Evolutionary conservation across 2,329 filamentous ascomycete species (phyloP), one percentile per base, ranked within the genome.

Genomic region (Ophiostoma piceae): DNA sequence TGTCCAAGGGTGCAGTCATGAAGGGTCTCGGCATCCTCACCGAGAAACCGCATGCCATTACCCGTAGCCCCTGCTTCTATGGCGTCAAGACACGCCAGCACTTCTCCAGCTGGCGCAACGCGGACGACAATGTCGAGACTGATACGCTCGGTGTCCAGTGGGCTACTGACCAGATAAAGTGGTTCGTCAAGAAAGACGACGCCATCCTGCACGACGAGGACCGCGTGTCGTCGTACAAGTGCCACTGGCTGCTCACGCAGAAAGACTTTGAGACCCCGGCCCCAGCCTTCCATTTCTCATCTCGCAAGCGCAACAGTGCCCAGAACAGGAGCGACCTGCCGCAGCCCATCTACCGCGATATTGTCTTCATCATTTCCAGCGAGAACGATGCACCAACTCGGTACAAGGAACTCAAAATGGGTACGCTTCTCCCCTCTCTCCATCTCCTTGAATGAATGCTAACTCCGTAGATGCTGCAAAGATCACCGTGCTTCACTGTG

Each of bases 21-120:
- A 76, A 75, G 64, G 75, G 73, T 8, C 67, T 75, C 1, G 75
- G 75, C n/a, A 67, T 75, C 16, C 72, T 75, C 66, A 75, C 74
- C 3, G 73, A 74, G 9, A 71, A 73, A 67, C 75, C 74, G 3
- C 37, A 54, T 1, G 35, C 69, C 5, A 69, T 74, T n/a, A 67
- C 66, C 4, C 65, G 51, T 8, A 74, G 74, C 62, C 75, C 74
- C 0, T 69, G 71, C 47, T 68, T 71, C 67, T 74, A 74, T 51
- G 75, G 75, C 54, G 71, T 76, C 71, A 75, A 73, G 66, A 73
- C 73, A 6, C 71, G 71, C 22, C 67, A 71, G 35, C 70, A 69
- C 37, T 74, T 71, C 57, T 70, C 72, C 1, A 67, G 67, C 4
- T 74, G 72, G 70, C 72, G 72, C 26, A 73, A 74, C 69, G 32